These are phyloP conservation scores for Lasiosphaeriaceae sp. DNA, from an alignment of 495 filamentous ascomycete genomes.

Conservation along the genomic window DNA sequence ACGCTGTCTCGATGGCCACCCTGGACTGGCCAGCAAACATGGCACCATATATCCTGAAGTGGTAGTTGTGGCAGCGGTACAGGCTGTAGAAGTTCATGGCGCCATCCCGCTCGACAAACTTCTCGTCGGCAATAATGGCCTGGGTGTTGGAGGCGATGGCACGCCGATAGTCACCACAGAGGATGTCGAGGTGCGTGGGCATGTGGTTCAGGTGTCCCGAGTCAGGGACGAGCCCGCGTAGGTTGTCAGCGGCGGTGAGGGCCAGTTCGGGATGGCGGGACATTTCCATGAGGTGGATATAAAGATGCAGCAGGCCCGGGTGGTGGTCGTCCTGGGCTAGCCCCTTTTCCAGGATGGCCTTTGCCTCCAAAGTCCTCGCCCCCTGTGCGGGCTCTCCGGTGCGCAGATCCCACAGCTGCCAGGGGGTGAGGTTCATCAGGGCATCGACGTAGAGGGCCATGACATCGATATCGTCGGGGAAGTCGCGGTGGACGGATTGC, in stretches of 20 bases:
- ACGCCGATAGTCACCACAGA: slow-evolving; percentile 61
- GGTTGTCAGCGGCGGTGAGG: slow-evolving; percentile 51
- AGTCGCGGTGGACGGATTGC: slow-evolving; percentile 49
- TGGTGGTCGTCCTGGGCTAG: slow-evolving; percentile 48
- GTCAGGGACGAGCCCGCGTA: slow-evolving; percentile 61
- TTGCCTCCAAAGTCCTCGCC: slow-evolving; percentile 56
- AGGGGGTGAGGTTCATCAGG: slow-evolving; percentile 66
- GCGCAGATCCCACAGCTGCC: slow-evolving; percentile 60
- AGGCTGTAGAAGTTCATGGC: slow-evolving; percentile 63
- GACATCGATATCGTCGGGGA: slow-evolving; percentile 57
- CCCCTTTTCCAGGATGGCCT: slow-evolving; percentile 49
- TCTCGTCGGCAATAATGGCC: slow-evolving; percentile 61
- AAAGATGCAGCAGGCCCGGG: slow-evolving; percentile 64
- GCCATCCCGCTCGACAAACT: slow-evolving; percentile 49
- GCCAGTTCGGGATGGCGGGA: slow-evolving; percentile 57
- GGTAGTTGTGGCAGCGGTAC: slow-evolving; percentile 63
- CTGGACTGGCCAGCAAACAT: slow-evolving; percentile 62
- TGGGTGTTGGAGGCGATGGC: slow-evolving; percentile 58
- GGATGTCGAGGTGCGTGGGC: slow-evolving; percentile 65
- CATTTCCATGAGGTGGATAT: slow-evolving; percentile 76
- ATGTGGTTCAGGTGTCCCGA: slow-evolving; percentile 71
- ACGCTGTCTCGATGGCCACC: slow-evolving; percentile 53
- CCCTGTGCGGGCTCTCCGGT: slow-evolving; percentile 52
- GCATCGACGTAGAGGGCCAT: slow-evolving; percentile 60
- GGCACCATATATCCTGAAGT: slow-evolving; percentile 66